These are phyloP conservation scores for Pythium plurisporium DNA, from an alignment of 352 stramenopile species.

Conservation along the genomic window DNA sequence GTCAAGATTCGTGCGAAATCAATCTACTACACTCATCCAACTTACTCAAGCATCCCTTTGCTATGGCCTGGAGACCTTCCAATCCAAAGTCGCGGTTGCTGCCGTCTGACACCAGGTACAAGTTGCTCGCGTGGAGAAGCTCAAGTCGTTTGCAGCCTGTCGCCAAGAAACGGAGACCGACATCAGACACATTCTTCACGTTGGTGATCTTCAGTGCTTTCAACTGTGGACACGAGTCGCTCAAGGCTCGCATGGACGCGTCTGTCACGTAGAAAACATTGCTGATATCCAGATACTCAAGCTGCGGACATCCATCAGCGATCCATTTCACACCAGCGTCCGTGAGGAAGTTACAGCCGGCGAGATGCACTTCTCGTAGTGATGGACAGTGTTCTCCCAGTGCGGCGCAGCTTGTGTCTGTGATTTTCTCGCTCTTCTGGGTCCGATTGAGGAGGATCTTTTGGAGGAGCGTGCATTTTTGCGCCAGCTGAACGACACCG, in stretches of 20 bases:
- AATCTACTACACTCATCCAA: not conserved
- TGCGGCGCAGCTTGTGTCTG: conserved; percentile 84
- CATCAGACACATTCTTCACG: conserved; percentile 74
- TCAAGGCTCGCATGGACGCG: conserved; percentile 45
- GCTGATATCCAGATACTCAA: conserved; percentile 78
- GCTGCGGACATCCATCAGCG: conserved; percentile 57
- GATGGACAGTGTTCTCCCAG: conserved; percentile 58
- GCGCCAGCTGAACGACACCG: conserved; percentile 76
- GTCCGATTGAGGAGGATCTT: conserved; percentile 60
- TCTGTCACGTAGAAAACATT: conserved; percentile 87
- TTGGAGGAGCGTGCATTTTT: conserved; percentile 66
- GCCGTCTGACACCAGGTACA: conserved; percentile 92
- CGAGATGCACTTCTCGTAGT: conserved; percentile 60
- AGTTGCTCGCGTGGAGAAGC: conserved; percentile 62
- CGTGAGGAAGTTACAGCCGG: conserved; percentile 84
- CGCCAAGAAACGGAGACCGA: conserved; percentile 80
- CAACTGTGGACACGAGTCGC: conserved; percentile 32
- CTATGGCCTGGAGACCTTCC: conserved; percentile 88
- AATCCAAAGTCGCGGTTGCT: conserved; percentile 89
- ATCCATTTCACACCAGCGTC: conserved; percentile 91
- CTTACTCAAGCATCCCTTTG: conserved; percentile 41
- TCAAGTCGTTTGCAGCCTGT: conserved; percentile 79
- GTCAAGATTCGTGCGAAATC: not conserved
- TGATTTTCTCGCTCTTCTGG: conserved; percentile 74
- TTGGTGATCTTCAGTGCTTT: conserved; percentile 42